Base-by-base conservation (phyloP, 2,329 filamentous ascomycete genomes). In the Coleophoma crateriformis region DNA sequence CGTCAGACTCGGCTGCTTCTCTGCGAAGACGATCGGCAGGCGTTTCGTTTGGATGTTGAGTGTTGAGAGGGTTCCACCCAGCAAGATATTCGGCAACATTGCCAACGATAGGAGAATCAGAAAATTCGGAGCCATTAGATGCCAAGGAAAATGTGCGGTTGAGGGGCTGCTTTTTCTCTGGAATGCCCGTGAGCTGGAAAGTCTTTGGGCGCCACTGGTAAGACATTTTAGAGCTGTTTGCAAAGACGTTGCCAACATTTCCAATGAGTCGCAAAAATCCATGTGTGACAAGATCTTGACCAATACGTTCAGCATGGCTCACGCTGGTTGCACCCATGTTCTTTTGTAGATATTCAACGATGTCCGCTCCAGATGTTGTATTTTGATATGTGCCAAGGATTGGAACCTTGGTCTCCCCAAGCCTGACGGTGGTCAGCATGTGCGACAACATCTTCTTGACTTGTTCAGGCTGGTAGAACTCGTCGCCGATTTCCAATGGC, bases 171-270 rank as follows among this genome's bases (percentile, higher is more conserved):
- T 91, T 95, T 78, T 90, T 96, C 67, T 96, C 92, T 0, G 89
- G 90, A 47, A 96, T 76, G 19, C 91, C 92, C 22, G 90, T 85
- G 50, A 94, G 68, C 64, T 95, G 85, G 72, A 97, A 99, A 5
- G 88, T 86, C 71, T 90, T 95, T 7, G 91, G 82, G 48, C 90
- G 86, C 94, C 94, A 99, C 68, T 99, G 94, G 68, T 99, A 99
- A 66, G 88, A 92, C 83, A 97, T 87, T 70, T 87, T 90, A 56
- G 91, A 96, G 75, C 91, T 97, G 71, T 99, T 99, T 60, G 92
- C 91, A 66, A 99, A 99, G 1, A 87, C 89, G 70, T 82, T 97
- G 53, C 94, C 94, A 48, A 99, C 91, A 61, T 94, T 96, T 56
- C 94, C 94, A 54, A 99, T 82, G 47, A 99, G 76, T 46, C 94